Conservation (phyloP, 768 basidiomycete species). For the Mycena leptocephala region DNA sequence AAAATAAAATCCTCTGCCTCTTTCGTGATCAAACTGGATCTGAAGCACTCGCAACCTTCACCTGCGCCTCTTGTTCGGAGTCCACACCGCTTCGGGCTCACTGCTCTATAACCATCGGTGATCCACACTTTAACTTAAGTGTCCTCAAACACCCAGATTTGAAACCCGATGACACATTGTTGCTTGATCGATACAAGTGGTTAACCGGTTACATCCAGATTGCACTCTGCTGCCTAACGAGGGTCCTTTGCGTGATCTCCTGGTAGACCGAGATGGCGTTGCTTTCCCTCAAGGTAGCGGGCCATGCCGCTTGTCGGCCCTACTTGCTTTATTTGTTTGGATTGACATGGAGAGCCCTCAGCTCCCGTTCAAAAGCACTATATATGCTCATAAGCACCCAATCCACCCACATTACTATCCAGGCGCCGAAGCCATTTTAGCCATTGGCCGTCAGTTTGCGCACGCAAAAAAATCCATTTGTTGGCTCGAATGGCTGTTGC, state of each 20-base stretch:
- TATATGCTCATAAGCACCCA: too few species aligned
- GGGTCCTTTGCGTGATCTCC: background rate
- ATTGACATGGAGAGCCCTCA: too few species aligned
- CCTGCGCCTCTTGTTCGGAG: background rate
- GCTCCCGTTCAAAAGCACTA: too few species aligned
- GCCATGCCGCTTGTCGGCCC: too few species aligned
- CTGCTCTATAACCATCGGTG: background rate
- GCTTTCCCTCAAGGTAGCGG: too few species aligned
- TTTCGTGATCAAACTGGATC: background rate
- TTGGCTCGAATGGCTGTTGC: too few species aligned
- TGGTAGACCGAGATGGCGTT: constrained; percentile 4
- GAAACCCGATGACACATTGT: background rate
- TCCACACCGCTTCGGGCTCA: background rate
- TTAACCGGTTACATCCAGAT: constrained; percentile 11
- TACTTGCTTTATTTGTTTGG: too few species aligned
- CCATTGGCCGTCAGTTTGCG: too few species aligned
- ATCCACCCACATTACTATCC: too few species aligned
- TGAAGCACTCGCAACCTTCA: background rate
- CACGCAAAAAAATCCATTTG: too few species aligned
- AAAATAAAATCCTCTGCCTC: background rate
- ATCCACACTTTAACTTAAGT: background rate
- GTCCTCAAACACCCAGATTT: background rate
- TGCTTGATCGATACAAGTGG: background rate
- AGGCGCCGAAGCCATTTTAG: too few species aligned
- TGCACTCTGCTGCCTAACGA: constrained; percentile 7